Evolutionary conservation across 768 basidiomycete species (phyloP).

Genomic region (Mycena albidolilacea): DNA sequence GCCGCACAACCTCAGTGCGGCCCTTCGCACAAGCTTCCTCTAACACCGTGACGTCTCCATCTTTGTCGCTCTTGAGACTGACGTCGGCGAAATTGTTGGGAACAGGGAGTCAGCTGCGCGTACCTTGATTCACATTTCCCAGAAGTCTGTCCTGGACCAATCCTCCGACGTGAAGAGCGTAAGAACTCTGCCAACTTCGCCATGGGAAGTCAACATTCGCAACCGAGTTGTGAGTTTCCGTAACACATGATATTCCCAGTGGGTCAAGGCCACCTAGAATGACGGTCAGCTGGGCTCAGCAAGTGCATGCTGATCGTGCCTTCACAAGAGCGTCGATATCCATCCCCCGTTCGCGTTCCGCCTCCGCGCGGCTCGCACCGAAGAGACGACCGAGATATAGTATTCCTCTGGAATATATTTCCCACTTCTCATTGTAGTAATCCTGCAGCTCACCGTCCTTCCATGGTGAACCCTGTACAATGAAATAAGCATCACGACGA

Average conservation of each 20-base stretch:
- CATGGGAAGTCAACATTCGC: not conserved
- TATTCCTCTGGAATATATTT: not conserved
- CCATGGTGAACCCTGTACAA: not conserved
- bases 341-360: not conserved
- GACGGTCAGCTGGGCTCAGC: not conserved
- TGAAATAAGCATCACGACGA: not conserved
- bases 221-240: not conserved
- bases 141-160: not conserved
- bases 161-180: not conserved
- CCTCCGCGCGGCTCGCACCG: not conserved
- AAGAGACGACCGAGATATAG: not conserved
- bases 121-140: conserved; percentile 1
- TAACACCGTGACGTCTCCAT: not conserved
- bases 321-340: not conserved
- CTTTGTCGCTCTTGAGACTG: not conserved
- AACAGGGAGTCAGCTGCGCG: not conserved
- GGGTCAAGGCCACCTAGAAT: not conserved
- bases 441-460: not conserved
- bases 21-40: not conserved
- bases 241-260: not conserved
- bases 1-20: not conserved
- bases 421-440: not conserved
- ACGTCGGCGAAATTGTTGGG: not conserved
- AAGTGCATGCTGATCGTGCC: not conserved
- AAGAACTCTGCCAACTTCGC: not conserved